Base-by-base conservation (phyloP, 2,329 filamentous ascomycete genomes). In the Penicillium olsonii region DNA sequence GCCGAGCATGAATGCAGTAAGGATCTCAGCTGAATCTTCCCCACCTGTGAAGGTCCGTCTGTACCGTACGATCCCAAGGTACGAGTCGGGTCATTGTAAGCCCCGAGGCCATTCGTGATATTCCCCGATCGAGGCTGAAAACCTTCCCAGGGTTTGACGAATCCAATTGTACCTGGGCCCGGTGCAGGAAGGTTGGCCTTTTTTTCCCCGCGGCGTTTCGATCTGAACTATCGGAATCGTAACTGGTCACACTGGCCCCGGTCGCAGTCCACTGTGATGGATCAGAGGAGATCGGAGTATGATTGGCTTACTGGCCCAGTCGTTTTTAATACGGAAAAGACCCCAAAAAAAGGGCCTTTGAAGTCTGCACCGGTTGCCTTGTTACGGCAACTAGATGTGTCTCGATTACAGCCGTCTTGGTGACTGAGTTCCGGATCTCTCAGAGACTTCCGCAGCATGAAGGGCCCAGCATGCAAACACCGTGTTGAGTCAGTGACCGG, bases 221-320 rank as follows among this genome's bases (percentile, higher is more conserved):
- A 61, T 60, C 55, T 59, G 55, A 56, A 53, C 57, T 53, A 52
- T 57, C 53, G 47, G 42, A 60, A 61, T 55, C 52, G 48, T 49
- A 53, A 54, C 58, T 49, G 46, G 51, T 49, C 34, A 37, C 41
- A 45, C 34, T 46, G 52, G 41, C 42, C n/a, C 48, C 46, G 53
- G 52, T 55, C 53, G 48, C 46, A 48, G 50, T 33, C 26, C 45
- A 42, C 45, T 51, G 40, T 37, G 48, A 49, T 52, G 40, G 38
- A 50, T 53, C 48, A 50, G 44, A 50, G 47, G 47, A 38, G 44
- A 56, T 59, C 42, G 42, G 43, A 56, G 48, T 51, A 37, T 35
- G 47, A 46, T 40, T 40, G 24, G 48, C 37, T 33, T 39, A 52
- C 51, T 53, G 52, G 50, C 34, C 43, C 24, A 24, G 48, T 48